Percentiles rank a stretch among this genome's conserved stretches.
phyloP scores from a whole-genome alignment of 192 early-diverging fungal genomes.

The Coemansia sp. region DNA sequence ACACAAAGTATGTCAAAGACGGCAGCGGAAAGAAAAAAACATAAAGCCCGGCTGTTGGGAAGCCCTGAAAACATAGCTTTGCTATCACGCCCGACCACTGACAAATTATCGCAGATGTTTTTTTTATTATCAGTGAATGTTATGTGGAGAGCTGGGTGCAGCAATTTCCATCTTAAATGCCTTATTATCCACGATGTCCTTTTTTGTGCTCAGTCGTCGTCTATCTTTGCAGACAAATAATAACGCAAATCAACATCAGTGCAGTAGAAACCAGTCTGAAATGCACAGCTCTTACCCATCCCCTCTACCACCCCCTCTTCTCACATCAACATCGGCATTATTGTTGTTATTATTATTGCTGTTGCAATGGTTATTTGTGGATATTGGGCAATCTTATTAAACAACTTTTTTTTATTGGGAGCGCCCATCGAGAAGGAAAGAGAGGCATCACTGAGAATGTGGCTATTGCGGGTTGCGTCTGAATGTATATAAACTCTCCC shows the following conservation, averaged over 20 bases:
- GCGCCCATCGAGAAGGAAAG: background rate
- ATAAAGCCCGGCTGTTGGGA: background rate
- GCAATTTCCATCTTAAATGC: constrained; percentile 26
- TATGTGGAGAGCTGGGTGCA: constrained; percentile 38
- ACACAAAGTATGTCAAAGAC: background rate
- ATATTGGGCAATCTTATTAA: constrained; percentile 6
- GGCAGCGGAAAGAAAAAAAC: background rate
- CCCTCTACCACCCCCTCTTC: background rate
- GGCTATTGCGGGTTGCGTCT: background rate
- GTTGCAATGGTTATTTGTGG: constrained; percentile 8
- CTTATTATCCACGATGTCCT: constrained; percentile 34
- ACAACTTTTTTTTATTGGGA: background rate
- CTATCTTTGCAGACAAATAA: constrained; percentile 1
- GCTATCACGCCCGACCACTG: background rate
- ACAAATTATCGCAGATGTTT: background rate
- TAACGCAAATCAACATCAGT: background rate
- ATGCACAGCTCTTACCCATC: constrained; percentile 1
- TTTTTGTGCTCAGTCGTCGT: constrained; percentile 7
- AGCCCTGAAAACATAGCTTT: background rate
- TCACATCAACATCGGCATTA: background rate
- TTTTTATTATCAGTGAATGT: constrained; percentile 14
- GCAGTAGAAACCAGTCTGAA: constrained; percentile 7
- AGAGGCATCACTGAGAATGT: background rate
- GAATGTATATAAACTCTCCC: background rate
- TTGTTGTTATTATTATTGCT: background rate